A percentile compares a stretch with the other conserved stretches of the same genome.
These are phyloP conservation scores for Ogataea corticis DNA, from an alignment of 805 yeast genomes.

Conservation along the genomic window DNA sequence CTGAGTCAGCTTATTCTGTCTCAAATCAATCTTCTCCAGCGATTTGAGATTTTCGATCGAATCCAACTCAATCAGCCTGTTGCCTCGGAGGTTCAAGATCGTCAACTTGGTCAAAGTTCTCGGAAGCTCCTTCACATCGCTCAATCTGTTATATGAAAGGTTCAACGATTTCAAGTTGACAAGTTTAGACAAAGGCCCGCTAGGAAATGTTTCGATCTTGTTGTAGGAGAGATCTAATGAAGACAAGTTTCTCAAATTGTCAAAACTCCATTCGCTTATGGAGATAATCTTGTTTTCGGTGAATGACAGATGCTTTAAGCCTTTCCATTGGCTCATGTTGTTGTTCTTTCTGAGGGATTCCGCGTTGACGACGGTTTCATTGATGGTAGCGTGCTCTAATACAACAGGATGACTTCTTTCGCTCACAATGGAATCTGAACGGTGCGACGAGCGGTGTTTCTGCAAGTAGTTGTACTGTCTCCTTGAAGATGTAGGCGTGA, in stretches of 20 bases:
- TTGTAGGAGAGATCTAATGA: conserved; percentile 59
- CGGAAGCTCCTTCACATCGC: conserved; percentile 34
- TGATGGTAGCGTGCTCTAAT: neutral
- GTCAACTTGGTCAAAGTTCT: conserved; percentile 44
- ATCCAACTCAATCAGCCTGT: conserved; percentile 41
- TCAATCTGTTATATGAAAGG: conserved; percentile 49
- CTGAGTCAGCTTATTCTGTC: conserved; percentile 46
- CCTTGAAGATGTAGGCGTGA: conserved; percentile 21
- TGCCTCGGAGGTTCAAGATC: conserved; percentile 52
- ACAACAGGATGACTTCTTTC: conserved; percentile 11
- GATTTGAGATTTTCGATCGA: conserved; percentile 45
- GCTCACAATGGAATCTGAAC: conserved; percentile 15
- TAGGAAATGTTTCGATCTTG: conserved; percentile 48
- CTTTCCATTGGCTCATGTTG: conserved; percentile 33
- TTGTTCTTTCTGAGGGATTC: neutral
- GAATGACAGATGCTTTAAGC: conserved; percentile 41
- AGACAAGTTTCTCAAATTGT: conserved; percentile 33
- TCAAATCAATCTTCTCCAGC: conserved; percentile 53
- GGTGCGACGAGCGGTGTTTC: conserved; percentile 16
- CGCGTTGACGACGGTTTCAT: neutral
- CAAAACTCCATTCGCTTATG: conserved; percentile 34
- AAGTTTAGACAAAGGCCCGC: conserved; percentile 49
- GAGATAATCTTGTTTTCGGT: conserved; percentile 39
- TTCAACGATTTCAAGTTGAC: conserved; percentile 51
- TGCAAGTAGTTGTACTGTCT: conserved; percentile 30